Conservation (phyloP, 352 stramenopile species). For the Phytophthora quininea region DNA sequence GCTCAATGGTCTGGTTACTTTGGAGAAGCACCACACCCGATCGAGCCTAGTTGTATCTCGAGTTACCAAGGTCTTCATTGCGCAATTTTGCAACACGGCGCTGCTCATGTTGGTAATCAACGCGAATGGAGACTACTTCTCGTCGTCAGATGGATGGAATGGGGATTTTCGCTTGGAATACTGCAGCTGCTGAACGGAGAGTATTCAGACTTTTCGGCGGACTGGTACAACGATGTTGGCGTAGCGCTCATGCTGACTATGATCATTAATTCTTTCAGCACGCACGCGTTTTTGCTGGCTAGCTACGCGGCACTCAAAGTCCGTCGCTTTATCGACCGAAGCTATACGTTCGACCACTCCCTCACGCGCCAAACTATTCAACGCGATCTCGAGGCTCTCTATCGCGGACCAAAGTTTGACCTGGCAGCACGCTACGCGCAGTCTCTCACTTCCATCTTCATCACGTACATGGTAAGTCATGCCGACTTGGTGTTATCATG, state of each 20-base stretch:
- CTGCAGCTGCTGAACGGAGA: conserved; percentile 70
- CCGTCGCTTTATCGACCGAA: conserved; percentile 62
- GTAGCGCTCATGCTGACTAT: conserved; percentile 85
- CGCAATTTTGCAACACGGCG: conserved; percentile 85
- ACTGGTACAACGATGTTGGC: conserved; percentile 83
- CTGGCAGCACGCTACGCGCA: conserved; percentile 73
- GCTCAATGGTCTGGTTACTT: conserved; percentile 66
- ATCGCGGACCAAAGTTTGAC: conserved; percentile 81
- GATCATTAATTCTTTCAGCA: conserved; percentile 81
- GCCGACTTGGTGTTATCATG: background rate
- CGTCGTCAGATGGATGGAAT: conserved; percentile 9
- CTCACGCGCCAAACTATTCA: conserved; percentile 80
- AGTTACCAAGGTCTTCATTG: conserved; percentile 79
- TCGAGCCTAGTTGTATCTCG: conserved; percentile 74
- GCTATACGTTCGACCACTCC: conserved; percentile 68
- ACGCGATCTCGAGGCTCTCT: conserved; percentile 78
- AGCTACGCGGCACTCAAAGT: conserved; percentile 60
- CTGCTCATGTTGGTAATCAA: conserved; percentile 83
- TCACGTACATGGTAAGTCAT: conserved; percentile 71
- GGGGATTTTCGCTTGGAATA: conserved; percentile 36
- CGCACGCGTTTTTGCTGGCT: conserved; percentile 64
- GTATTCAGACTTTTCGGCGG: conserved; percentile 77
- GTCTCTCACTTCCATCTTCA: conserved; percentile 83
- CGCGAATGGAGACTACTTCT: conserved; percentile 78
- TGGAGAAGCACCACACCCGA: conserved; percentile 84